A percentile compares a stretch with the other conserved stretches of the same genome.
These are phyloP conservation scores for Phytophthora boehmeriae DNA, from an alignment of 352 stramenopile species.

Conservation along the genomic window DNA sequence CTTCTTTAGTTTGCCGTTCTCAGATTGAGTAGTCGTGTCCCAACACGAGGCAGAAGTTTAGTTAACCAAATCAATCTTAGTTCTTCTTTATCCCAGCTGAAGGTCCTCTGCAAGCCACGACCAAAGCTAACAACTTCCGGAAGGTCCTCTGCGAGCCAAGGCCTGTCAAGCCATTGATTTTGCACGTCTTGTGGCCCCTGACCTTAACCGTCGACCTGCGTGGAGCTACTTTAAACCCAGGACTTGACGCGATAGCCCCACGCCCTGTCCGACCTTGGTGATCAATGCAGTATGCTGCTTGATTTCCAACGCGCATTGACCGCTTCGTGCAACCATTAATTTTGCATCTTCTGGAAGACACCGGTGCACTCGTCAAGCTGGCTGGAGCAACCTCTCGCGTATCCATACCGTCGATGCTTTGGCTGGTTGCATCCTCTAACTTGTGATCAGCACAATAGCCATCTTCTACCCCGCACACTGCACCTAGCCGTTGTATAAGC, in stretches of 20 bases:
- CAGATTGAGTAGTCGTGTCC: too few relatives aligned
- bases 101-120: too few relatives aligned
- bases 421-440: not conserved
- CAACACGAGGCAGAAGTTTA: too few relatives aligned
- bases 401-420: not conserved
- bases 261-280: not conserved
- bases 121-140: too few relatives aligned
- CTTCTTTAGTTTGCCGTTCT: too few relatives aligned
- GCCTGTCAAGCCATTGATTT: too few relatives aligned
- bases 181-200: not conserved
- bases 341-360: conserved; percentile 1
- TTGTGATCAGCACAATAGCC: not conserved
- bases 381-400: not conserved
- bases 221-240: not conserved
- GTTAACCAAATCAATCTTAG: too few relatives aligned
- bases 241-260: too few relatives aligned
- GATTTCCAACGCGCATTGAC: conserved; percentile 2
- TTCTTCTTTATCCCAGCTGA: too few relatives aligned
- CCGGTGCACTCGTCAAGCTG: not conserved
- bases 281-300: not conserved
- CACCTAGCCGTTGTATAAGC: too few relatives aligned
- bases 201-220: not conserved
- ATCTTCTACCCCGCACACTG: too few relatives aligned
- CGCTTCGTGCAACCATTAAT: conserved; percentile 4
- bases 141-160: too few relatives aligned